phyloP scores from a whole-genome alignment of 2,329 filamentous ascomycete species.

The Arachnopeziza araneosa region DNA sequence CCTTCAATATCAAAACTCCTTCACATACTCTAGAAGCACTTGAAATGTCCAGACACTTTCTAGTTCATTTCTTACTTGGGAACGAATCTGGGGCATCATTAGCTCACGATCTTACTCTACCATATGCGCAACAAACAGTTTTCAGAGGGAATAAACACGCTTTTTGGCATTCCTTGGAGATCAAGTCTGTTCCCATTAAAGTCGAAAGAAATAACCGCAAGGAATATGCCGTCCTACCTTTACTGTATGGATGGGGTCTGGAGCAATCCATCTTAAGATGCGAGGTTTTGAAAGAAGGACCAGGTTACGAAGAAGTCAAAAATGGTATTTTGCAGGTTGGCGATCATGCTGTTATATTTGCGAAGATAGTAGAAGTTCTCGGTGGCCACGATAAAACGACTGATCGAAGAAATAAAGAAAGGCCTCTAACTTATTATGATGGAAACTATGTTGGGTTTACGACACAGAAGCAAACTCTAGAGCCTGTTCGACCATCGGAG shows the following conservation, averaged over 20 bases:
- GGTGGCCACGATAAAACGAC: not conserved
- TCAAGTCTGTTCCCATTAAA: not conserved
- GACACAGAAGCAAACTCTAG: no score
- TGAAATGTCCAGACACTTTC: slow-evolving; percentile 14
- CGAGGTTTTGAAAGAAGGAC: slow-evolving; percentile 9
- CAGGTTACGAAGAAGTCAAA: not conserved
- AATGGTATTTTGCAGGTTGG: slow-evolving; percentile 21
- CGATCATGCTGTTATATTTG: slow-evolving; percentile 27
- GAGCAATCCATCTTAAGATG: slow-evolving; percentile 17
- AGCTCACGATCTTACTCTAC: slow-evolving; percentile 22
- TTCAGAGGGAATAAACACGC: not conserved
- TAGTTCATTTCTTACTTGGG: slow-evolving; percentile 23
- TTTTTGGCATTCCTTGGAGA: not conserved
- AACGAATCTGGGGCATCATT: slow-evolving; percentile 16
- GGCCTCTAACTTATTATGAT: no score
- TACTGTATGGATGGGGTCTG: slow-evolving; percentile 11
- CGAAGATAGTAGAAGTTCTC: slow-evolving; percentile 14
- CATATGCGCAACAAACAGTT: not conserved
- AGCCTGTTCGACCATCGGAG: no score
- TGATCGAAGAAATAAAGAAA: no score
- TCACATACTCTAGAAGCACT: slow-evolving; percentile 26
- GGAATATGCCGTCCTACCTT: slow-evolving; percentile 5
- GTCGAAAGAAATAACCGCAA: not conserved
- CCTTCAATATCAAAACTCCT: slow-evolving; percentile 30
- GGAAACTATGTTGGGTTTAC: no score